Conservation (phyloP, 1,284 basidiomycete species). For the Puccinia coronata region DNA sequence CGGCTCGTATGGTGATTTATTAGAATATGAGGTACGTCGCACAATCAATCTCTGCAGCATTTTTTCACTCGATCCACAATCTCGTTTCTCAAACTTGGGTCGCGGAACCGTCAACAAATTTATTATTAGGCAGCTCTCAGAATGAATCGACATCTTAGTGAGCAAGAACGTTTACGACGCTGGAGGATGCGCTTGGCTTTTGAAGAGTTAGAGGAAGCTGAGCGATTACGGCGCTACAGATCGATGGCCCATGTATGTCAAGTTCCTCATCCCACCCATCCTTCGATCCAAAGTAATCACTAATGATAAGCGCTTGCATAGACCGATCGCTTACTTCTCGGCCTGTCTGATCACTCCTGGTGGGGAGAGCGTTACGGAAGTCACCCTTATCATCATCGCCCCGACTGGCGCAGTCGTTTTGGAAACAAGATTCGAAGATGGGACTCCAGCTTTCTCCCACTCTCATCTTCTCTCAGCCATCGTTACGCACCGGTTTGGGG, state of each 20-base stretch:
- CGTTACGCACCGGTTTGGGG: slow-evolving; percentile 34
- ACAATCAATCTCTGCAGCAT: too few species aligned
- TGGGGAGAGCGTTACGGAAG: slow-evolving; percentile 31
- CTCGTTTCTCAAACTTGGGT: not conserved
- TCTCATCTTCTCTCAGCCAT: slow-evolving; percentile 21
- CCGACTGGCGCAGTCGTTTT: slow-evolving; percentile 26
- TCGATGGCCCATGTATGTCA: slow-evolving; percentile 38
- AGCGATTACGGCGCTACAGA: slow-evolving; percentile 22
- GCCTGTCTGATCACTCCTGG: slow-evolving; percentile 36
- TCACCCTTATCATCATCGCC: slow-evolving; percentile 16
- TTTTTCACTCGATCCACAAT: not conserved
- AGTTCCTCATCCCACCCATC: too few species aligned
- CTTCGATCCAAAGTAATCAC: too few species aligned
- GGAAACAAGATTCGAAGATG: slow-evolving; percentile 20
- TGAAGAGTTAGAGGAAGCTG: slow-evolving; percentile 41
- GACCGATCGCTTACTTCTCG: slow-evolving; percentile 31
- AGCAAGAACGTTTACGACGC: slow-evolving; percentile 32
- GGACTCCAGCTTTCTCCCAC: slow-evolving; percentile 28
- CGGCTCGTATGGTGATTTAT: slow-evolving; percentile 38
- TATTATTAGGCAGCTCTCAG: slow-evolving; percentile 23
- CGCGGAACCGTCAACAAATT: not conserved
- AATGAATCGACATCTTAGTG: slow-evolving; percentile 22
- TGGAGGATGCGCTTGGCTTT: slow-evolving; percentile 36
- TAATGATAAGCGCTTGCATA: not conserved
- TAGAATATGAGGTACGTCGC: slow-evolving; percentile 35